Conservation (phyloP, 2,329 filamentous ascomycete species). For the Allantophomopsis lycopodina region DNA sequence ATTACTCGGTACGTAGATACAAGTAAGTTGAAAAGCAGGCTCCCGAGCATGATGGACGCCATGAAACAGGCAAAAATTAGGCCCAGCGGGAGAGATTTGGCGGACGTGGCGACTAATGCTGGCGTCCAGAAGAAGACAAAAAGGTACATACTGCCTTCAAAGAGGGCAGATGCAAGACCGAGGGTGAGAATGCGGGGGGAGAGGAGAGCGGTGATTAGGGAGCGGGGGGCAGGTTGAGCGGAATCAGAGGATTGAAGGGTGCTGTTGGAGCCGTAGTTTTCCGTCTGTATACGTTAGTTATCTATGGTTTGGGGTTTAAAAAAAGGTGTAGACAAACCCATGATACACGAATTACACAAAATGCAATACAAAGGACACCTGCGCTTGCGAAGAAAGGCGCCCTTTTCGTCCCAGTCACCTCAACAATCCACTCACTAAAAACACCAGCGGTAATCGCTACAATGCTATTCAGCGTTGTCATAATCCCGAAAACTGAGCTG, state of each 20-base stretch:
- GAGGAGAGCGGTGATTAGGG: too few relatives aligned
- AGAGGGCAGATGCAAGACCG: constrained; percentile 37
- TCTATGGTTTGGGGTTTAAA: background rate
- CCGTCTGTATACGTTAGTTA: constrained; percentile 19
- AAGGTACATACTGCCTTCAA: constrained; percentile 48
- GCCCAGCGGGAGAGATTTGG: constrained; percentile 30
- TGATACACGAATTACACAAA: constrained; percentile 28
- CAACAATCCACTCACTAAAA: constrained; percentile 35
- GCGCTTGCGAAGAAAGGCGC: constrained; percentile 36
- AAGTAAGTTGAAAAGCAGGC: constrained; percentile 32
- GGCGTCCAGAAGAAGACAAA: constrained; percentile 51
- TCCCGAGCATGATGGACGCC: constrained; percentile 44
- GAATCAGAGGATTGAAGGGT: constrained; percentile 8
- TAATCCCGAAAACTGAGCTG: constrained; percentile 35
- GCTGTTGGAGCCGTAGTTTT: constrained; percentile 30
- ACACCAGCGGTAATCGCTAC: constrained; percentile 40
- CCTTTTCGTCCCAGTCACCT: constrained; percentile 29
- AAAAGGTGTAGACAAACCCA: constrained; percentile 27
- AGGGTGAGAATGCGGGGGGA: constrained; percentile 30
- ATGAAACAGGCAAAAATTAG: constrained; percentile 44
- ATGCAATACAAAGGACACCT: constrained; percentile 25
- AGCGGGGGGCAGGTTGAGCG: background rate
- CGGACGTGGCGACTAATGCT: constrained; percentile 30
- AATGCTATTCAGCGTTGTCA: constrained; percentile 37
- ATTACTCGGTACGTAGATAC: constrained; percentile 13